These are phyloP conservation scores for Corymbia maculata DNA, from an alignment of 345 rosid species.

Conservation along the genomic window DNA sequence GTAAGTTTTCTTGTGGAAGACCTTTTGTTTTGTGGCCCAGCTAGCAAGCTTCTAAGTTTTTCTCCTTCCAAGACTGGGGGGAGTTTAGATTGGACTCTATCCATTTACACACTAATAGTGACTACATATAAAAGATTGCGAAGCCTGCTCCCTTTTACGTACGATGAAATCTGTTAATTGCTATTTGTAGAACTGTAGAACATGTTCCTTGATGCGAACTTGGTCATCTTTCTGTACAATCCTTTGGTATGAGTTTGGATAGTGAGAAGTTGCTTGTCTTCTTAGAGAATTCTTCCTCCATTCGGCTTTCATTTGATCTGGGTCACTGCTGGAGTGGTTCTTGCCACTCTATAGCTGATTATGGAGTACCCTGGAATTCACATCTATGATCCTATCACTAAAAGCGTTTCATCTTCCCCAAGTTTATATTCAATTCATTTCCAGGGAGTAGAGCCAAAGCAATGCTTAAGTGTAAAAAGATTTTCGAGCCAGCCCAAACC, in stretches of 20 bases:
- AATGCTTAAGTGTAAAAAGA: not conserved
- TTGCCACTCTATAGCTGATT: not conserved
- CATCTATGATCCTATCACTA: not conserved
- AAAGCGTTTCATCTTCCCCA: not conserved
- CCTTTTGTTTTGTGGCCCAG: not conserved
- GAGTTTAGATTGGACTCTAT: not conserved
- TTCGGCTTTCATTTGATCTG: not conserved
- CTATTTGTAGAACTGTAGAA: not conserved
- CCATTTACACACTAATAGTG: not conserved
- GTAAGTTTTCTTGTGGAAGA: not conserved
- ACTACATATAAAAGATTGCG: not conserved
- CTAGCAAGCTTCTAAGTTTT: not conserved
- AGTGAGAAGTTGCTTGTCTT: not conserved
- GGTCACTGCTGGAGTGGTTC: not conserved
- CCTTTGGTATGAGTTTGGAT: not conserved
- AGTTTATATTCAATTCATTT: not conserved
- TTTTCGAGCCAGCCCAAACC: not conserved
- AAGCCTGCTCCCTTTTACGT: not conserved
- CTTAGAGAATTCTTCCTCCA: not conserved
- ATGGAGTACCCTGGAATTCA: not conserved
- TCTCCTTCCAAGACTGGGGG: not conserved
- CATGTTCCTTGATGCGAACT: not conserved
- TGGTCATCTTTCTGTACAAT: not conserved
- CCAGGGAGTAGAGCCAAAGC: not conserved
- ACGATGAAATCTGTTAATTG: not conserved